Conservation (phyloP, 2,329 filamentous ascomycete species). For the Zasmidium citrigriseum region DNA sequence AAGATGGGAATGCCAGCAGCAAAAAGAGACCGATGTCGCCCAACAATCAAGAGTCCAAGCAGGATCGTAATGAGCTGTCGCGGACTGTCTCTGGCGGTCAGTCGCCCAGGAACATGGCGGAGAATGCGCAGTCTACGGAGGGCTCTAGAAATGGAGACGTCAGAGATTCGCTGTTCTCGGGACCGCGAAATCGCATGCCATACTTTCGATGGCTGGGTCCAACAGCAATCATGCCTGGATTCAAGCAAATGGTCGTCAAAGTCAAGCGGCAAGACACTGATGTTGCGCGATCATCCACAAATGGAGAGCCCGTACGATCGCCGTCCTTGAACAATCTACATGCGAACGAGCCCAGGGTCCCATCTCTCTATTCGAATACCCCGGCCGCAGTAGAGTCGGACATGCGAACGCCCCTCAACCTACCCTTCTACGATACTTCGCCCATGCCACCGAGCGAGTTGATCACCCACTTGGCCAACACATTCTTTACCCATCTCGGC, state of each 20-base stretch:
- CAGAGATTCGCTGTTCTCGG: slow-evolving; percentile 31
- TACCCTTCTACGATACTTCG: slow-evolving; percentile 77
- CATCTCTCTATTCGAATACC: slow-evolving; percentile 27
- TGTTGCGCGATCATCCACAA: slow-evolving; percentile 59
- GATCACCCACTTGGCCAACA: slow-evolving; percentile 74
- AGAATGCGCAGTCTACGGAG: slow-evolving; percentile 9
- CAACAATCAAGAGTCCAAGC: neutral
- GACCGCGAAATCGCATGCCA: slow-evolving; percentile 66
- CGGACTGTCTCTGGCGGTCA: slow-evolving; percentile 12
- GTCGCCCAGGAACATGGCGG: slow-evolving; percentile 13
- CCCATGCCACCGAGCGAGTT: slow-evolving; percentile 69
- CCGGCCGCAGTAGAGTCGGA: slow-evolving; percentile 36
- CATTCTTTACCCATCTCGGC: slow-evolving; percentile 79
- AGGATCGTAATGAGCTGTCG: slow-evolving; percentile 11
- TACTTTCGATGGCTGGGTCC: slow-evolving; percentile 91
- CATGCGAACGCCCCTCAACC: slow-evolving; percentile 45
- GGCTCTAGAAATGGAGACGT: slow-evolving; percentile 12
- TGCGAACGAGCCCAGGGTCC: slow-evolving; percentile 16
- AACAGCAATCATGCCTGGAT: slow-evolving; percentile 86
- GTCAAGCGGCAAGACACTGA: slow-evolving; percentile 67
- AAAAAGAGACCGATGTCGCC: neutral
- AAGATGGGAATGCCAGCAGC: slow-evolving; percentile 2
- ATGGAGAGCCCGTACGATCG: slow-evolving; percentile 37
- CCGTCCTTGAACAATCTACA: slow-evolving; percentile 25
- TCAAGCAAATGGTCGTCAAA: slow-evolving; percentile 88